Evolutionary conservation across 129 eudicot genomes (phyloP).

Genomic region (Centella asiatica): DNA sequence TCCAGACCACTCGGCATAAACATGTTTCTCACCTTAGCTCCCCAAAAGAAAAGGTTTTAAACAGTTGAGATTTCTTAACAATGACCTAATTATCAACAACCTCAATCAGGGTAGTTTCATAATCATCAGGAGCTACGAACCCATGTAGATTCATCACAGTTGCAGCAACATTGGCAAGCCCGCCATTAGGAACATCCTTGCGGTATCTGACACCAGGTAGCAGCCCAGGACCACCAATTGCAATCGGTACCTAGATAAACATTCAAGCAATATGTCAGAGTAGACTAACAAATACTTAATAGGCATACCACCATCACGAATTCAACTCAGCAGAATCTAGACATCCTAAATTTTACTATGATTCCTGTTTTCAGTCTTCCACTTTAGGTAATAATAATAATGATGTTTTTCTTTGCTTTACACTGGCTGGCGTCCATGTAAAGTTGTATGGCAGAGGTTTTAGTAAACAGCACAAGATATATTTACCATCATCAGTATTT

Average conservation of each 20-base stretch:
- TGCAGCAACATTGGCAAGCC: slow-evolving; percentile 68
- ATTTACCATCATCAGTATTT: not conserved
- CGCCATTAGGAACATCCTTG: slow-evolving; percentile 42
- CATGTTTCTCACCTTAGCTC: not conserved
- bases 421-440: too few relatives aligned
- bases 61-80: not conserved
- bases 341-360: too few relatives aligned
- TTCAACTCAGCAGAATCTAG: too few relatives aligned
- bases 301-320: not conserved
- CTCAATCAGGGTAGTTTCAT: slow-evolving; percentile 61
- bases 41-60: not conserved
- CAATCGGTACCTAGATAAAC: slow-evolving; percentile 45
- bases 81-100: slow-evolving; percentile 37
- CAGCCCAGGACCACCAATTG: slow-evolving; percentile 68
- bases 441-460: not conserved
- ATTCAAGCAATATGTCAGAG: not conserved
- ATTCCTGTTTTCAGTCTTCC: too few relatives aligned
- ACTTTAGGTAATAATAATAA: too few relatives aligned
- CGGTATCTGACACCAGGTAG: slow-evolving; percentile 59
- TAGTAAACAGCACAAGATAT: not conserved
- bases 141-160: slow-evolving; percentile 65
- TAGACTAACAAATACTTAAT: not conserved
- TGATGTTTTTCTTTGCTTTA: too few relatives aligned
- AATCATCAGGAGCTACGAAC: slow-evolving; percentile 52
- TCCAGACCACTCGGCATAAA: not conserved